Evolutionary conservation across 2,329 filamentous ascomycete genomes (phyloP), one percentile per base, ranked within the genome.

Genomic region (Xylariaceae sp.): DNA sequence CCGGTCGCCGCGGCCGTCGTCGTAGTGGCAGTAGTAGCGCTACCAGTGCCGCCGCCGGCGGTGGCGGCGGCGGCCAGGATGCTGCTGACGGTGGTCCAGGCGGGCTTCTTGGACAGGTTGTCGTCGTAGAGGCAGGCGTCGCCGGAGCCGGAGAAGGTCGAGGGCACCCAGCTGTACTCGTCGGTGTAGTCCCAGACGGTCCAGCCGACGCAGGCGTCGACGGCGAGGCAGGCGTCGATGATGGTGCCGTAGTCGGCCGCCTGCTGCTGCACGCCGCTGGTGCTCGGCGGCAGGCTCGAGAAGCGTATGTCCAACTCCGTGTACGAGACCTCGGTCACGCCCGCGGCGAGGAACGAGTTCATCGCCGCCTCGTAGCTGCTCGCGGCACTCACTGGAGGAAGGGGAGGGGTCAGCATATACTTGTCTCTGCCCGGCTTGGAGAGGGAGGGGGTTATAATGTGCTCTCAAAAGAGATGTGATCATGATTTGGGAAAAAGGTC

Each of bases 281-380:
- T 45, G 10, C 55, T 63, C 3, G 66, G 53, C 0, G 74, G 71
- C 10, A 76, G 51, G 5, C 49, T 51, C 2, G 51, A 49, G 35
- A 69, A 65, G 19, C 75, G 63, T 39, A 80, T 70, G 49, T 80
- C 76, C 15, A 80, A 58, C 58, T 80, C 76, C 2, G 76, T 80
- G 50, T 75, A 65, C 5, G 73, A 72, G 4, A 77, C 69, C 38
- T 80, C 75, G 21, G 34, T 44, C 4, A 75, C 55, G 5, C 64
- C 65, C 2, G 72, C 62, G 1, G 59, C 56, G 2, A 64, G 63
- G 58, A 74, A 80, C 26, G 65, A 58, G 30, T 59, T 48, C 33
- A 77, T 67, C 11, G 65, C 63, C 1, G 60, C 57, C 19, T 59
- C 57, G 28, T 71, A 60, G 10, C 58, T 55, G 22, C 58, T 55